Evolutionary conservation across 352 stramenopile genomes (phyloP).

Genomic region (Blastocystis sp.): DNA sequence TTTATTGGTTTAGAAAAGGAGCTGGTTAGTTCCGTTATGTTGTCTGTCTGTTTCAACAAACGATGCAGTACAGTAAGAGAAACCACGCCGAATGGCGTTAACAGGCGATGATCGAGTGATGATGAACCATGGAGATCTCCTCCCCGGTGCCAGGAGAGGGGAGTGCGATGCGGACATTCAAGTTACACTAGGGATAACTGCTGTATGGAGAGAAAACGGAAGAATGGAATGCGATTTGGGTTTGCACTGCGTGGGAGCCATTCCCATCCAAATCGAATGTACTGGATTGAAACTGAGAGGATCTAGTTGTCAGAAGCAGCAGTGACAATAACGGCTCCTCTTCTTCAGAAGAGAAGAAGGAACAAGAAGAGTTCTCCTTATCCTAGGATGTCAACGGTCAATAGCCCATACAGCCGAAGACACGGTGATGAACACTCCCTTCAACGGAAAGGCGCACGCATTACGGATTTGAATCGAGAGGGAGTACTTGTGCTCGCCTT

Average conservation of each 20-base stretch:
- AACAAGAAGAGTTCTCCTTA: neutral
- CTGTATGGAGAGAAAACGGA: neutral
- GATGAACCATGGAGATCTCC: slow-evolving; percentile 3
- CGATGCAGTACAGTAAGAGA: too few relatives aligned
- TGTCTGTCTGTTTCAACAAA: neutral
- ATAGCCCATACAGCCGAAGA: neutral
- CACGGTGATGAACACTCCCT: neutral
- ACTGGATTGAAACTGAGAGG: neutral
- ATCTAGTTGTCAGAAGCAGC: neutral
- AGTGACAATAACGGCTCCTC: neutral
- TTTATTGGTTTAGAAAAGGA: slow-evolving; percentile 57
- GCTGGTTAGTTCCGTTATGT: neutral
- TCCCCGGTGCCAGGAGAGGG: slow-evolving; percentile 33
- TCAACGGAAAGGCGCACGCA: neutral
- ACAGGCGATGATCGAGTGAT: neutral
- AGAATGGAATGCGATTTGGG: neutral
- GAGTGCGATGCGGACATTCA: neutral
- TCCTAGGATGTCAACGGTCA: neutral
- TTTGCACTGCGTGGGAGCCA: neutral
- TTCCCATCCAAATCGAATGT: neutral
- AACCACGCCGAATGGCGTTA: neutral
- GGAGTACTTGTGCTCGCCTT: neutral
- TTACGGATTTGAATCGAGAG: slow-evolving; percentile 11
- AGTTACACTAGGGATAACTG: slow-evolving; percentile 7
- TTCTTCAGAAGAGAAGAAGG: neutral